Evolutionary conservation across 2,329 filamentous ascomycete genomes (phyloP).

Genomic region (Hirsutella rhossiliensis): DNA sequence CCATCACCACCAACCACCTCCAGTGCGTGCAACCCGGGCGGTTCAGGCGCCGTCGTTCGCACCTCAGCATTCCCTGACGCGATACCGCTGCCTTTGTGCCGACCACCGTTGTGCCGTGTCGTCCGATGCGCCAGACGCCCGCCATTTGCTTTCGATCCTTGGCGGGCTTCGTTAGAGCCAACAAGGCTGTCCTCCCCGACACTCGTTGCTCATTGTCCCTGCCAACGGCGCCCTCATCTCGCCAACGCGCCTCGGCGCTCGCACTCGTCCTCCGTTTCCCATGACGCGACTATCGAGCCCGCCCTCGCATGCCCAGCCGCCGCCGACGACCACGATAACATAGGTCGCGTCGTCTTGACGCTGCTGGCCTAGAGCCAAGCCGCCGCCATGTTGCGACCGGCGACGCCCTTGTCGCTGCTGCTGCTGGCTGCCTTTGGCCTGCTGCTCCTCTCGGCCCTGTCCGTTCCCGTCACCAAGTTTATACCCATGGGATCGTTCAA

Average conservation of each 20-base stretch:
- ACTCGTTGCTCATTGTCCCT: neutral
- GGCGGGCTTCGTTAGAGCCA: too few species aligned
- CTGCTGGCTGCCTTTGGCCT: constrained; percentile 77
- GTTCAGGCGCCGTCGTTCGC: too few species aligned
- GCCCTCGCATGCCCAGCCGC: neutral
- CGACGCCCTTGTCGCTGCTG: constrained; percentile 79
- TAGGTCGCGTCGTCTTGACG: neutral
- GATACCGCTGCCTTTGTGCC: too few species aligned
- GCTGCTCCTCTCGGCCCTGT: constrained; percentile 77
- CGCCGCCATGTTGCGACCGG: constrained; percentile 71
- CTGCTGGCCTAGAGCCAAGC: constrained; percentile 4
- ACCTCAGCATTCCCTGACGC: too few species aligned
- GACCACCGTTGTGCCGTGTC: too few species aligned
- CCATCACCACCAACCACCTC: neutral
- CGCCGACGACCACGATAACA: neutral
- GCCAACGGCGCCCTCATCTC: neutral
- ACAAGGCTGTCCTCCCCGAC: too few species aligned
- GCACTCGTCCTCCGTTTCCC: neutral
- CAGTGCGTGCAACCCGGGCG: too few species aligned
- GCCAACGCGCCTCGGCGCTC: neutral
- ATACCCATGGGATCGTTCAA: constrained; percentile 74
- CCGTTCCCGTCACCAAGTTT: constrained; percentile 73
- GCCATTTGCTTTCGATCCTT: too few species aligned
- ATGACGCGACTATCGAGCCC: neutral
- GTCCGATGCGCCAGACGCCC: too few species aligned